Evolutionary conservation across 2,329 filamentous ascomycete species (phyloP).

Genomic region (Cercospora zeae-maydis): DNA sequence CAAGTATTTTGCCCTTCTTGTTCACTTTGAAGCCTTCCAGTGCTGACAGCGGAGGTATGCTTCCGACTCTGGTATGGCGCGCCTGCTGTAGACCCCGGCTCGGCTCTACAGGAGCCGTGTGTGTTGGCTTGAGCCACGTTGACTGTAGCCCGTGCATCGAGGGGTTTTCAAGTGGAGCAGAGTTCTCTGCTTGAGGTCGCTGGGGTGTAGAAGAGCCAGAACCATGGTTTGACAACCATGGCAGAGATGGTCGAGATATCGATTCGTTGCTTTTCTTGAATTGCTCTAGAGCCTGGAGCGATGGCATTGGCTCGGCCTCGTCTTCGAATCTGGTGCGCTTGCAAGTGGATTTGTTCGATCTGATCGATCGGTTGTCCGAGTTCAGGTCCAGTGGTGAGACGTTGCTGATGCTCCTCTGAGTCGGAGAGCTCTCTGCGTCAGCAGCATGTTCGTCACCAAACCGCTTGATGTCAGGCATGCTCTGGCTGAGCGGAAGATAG

Average conservation of each 20-base stretch:
- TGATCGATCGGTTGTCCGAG: conserved; percentile 12
- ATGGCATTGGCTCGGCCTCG: conserved; percentile 18
- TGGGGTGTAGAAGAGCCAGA: background rate
- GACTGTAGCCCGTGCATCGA: background rate
- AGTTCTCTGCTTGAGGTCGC: background rate
- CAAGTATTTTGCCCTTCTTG: conserved; percentile 51
- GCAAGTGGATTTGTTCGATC: conserved; percentile 13
- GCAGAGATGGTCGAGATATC: background rate
- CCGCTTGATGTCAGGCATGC: conserved; percentile 25
- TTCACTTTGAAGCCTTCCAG: conserved; percentile 53
- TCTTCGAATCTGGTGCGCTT: conserved; percentile 22
- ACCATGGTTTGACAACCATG: background rate
- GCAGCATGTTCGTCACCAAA: conserved; percentile 15
- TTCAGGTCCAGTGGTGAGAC: conserved; percentile 18
- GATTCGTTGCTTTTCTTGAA: conserved; percentile 1
- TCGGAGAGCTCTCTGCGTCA: conserved; percentile 9
- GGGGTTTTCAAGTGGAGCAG: background rate
- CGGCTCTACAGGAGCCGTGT: background rate
- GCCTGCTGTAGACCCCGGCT: background rate
- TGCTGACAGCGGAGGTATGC: conserved; percentile 39
- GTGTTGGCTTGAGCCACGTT: background rate
- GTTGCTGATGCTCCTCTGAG: conserved; percentile 11
- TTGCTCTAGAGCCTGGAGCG: conserved; percentile 15
- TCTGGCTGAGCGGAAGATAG: conserved; percentile 13
- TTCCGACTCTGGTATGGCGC: background rate